Base-by-base conservation (phyloP, 2,329 filamentous ascomycete genomes). In the Cadophora gregata region DNA sequence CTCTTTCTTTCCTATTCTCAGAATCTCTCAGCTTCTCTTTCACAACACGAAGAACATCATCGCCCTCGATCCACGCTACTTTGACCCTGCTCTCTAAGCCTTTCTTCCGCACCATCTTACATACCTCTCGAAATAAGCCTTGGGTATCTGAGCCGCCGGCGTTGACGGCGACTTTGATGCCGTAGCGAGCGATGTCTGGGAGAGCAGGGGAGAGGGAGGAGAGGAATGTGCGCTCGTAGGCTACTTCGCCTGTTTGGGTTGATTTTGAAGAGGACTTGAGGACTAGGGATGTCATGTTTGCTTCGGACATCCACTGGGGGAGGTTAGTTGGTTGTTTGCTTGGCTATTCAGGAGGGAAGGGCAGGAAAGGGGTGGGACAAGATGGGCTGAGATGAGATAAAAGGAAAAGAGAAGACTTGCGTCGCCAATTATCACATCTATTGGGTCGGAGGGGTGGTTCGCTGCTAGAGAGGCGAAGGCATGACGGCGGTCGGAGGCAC, bases 101-200 rank as follows among this genome's bases (percentile, higher is more conserved):
- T 21, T 62, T 38, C 27, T 58, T 50, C 14, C n/a, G 42, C 4
- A 68, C 48, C 47, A 68, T 50, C 42, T 65, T 27, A 0, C 80
- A 80, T 21, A 87, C 72, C 0, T 79, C 81, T 62, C 79, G 78
- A 16, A 4, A 51, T 47, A 69, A 33, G 1, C 58, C 62, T 64
- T 79, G 77, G 0, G 84, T 83, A 69, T 86, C 83, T n/a, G 82
- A 78, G 3, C 81, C 83, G 2, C 85, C 85, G 4, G 84, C 85
- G 73, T 87, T 86, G 51, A 85, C 78, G 38, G 84, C 78, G 16
- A 86, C 78, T 67, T 83, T 84, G 74, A 86, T 85, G 0, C 77
- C 71, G 64, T 83, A 79, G 59, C 80, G 75, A 0, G 79, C 79
- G 27, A 86, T 77, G 6, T 83, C 72, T 4, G 82, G 76, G 3